Percentiles rank a stretch among this genome's conserved stretches.
Evolutionary conservation across 2,329 filamentous ascomycete species (phyloP).

Genomic region (Simplicillium sp.): DNA sequence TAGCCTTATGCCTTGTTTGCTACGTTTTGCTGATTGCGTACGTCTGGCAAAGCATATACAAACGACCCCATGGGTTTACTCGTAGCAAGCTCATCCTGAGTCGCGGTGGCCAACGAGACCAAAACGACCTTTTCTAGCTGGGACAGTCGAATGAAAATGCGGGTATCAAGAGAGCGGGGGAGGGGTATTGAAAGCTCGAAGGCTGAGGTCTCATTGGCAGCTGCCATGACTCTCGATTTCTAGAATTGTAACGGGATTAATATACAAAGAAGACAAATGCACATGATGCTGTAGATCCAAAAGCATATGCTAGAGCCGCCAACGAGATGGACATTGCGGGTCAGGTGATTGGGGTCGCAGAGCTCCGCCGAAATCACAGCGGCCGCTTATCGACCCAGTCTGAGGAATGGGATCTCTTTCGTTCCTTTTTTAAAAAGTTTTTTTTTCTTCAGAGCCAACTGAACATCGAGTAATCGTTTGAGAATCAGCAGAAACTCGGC

Average conservation of each 20-base stretch:
- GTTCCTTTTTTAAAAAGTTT: too few relatives aligned
- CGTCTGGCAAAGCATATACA: conserved; percentile 88
- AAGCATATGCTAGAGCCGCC: background rate
- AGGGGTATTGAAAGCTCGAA: conserved; percentile 48
- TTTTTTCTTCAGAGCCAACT: too few relatives aligned
- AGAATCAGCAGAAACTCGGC: too few relatives aligned
- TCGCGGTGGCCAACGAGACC: conserved; percentile 47
- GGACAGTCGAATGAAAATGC: conserved; percentile 51
- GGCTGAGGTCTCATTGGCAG: conserved; percentile 9
- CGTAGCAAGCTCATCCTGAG: conserved; percentile 39
- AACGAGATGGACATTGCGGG: conserved; percentile 13
- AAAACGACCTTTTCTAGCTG: conserved; percentile 49
- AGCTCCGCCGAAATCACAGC: background rate
- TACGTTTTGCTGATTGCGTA: conserved; percentile 29
- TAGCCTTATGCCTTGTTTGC: conserved; percentile 4
- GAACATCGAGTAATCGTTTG: too few relatives aligned
- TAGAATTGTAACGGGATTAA: background rate
- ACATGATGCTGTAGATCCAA: too few relatives aligned
- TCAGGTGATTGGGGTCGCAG: background rate
- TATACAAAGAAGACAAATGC: too few relatives aligned
- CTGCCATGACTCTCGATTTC: conserved; percentile 12
- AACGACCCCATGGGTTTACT: conserved; percentile 69
- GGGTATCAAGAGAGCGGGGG: conserved; percentile 49
- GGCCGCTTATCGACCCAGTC: too few relatives aligned
- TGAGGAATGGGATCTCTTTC: too few relatives aligned